A percentile compares a stretch with the other conserved stretches of the same genome.
Conservation (phyloP, 331 rosid species). For the Malus hybrid region DNA sequence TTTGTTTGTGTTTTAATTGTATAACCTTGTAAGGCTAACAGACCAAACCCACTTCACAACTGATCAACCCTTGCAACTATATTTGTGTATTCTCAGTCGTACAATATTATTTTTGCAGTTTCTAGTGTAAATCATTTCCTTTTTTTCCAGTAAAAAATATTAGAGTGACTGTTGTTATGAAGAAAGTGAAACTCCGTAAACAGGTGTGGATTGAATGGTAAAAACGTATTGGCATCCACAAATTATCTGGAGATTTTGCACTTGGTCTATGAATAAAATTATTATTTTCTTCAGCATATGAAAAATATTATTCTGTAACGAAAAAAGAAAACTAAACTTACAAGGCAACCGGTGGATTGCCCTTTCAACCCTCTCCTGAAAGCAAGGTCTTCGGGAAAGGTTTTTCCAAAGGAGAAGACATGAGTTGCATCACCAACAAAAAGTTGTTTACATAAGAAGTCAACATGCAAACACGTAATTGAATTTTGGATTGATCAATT, state of each 20-base stretch:
- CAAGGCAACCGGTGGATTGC: too few relatives aligned
- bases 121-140: slow-evolving; percentile 16
- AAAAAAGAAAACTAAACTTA: not conserved
- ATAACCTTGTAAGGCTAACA: too few relatives aligned
- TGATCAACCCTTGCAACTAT: slow-evolving; percentile 32
- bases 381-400: not conserved
- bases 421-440: not conserved
- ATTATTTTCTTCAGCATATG: not conserved
- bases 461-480: slow-evolving; percentile 14
- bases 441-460: slow-evolving; percentile 5
- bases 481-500: slow-evolving; percentile 11
- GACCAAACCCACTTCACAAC: slow-evolving; percentile 92
- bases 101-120: slow-evolving; percentile 31
- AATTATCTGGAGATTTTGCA: not conserved
- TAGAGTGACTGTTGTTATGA: slow-evolving; percentile 4
- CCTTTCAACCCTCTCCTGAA: too few relatives aligned
- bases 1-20: too few relatives aligned
- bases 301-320: not conserved
- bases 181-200: slow-evolving; percentile 1
- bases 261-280: not conserved
- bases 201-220: slow-evolving; percentile 14
- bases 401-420: not conserved
- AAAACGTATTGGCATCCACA: not conserved
- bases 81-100: slow-evolving; percentile 14
- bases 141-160: slow-evolving; percentile 13